Evolutionary conservation across 371 early-diverging fungal genomes (phyloP).

Genomic region (Neoconidiobolus thromboides): DNA sequence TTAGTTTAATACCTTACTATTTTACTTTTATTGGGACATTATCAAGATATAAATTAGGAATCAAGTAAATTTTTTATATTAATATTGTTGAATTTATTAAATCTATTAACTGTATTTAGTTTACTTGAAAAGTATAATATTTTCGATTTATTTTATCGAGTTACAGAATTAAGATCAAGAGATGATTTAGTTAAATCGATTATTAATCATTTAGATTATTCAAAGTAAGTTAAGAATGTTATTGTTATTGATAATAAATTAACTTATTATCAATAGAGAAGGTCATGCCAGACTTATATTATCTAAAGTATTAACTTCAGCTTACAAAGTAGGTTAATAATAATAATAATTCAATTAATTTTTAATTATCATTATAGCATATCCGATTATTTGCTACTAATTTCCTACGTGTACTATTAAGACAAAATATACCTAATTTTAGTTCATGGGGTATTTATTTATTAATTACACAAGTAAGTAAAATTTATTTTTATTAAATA

Average conservation of each 20-base stretch:
- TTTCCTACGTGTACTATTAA: constrained; percentile 40
- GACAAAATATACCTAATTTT: constrained; percentile 33
- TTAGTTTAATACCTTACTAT: constrained; percentile 50
- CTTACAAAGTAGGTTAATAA: constrained; percentile 28
- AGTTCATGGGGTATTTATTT: constrained; percentile 59
- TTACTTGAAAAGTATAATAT: constrained; percentile 57
- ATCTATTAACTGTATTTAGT: constrained; percentile 4
- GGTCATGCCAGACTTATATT: constrained; percentile 65
- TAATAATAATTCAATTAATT: constrained; percentile 4
- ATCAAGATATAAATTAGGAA: constrained; percentile 40
- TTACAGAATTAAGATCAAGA: constrained; percentile 59
- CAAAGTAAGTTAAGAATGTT: constrained; percentile 15
- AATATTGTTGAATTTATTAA: not conserved
- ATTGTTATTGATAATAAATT: not conserved
- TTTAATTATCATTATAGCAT: constrained; percentile 10
- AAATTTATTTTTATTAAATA: not conserved
- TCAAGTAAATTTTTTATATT: constrained; percentile 16
- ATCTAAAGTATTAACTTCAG: constrained; percentile 67
- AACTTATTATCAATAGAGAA: constrained; percentile 21
- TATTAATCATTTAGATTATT: constrained; percentile 54
- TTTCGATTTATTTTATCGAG: constrained; percentile 54
- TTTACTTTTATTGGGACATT: constrained; percentile 55
- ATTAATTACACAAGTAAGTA: constrained; percentile 40
- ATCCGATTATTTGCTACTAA: constrained; percentile 61
- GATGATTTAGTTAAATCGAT: constrained; percentile 64